A percentile compares a stretch with the other conserved stretches of the same genome.
These are phyloP conservation scores for Zelonia costaricensis DNA, from an alignment of 208 protist genomes.

Conservation along the genomic window DNA sequence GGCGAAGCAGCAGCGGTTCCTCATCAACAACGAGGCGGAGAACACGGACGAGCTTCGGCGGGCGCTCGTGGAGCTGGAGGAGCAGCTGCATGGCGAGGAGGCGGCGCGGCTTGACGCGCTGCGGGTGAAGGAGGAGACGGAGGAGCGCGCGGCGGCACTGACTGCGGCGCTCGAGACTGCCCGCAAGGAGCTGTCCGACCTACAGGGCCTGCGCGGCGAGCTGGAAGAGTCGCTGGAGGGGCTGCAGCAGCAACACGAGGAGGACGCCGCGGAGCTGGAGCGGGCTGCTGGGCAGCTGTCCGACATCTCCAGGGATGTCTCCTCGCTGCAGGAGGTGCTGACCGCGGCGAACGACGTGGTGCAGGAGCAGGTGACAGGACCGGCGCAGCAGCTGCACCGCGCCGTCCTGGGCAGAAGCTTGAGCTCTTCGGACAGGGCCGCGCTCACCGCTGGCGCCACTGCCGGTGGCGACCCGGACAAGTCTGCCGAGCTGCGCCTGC, in stretches of 20 bases:
- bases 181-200: background rate
- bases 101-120: conserved; percentile 7
- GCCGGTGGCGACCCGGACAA: too few species aligned
- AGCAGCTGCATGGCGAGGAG: conserved; percentile 13
- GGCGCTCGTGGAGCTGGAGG: conserved; percentile 21
- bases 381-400: conserved; percentile 3
- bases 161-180: conserved; percentile 3
- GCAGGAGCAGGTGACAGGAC: background rate
- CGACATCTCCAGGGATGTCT: background rate
- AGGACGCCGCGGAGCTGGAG: background rate
- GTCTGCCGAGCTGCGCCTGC: background rate
- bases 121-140: background rate
- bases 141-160: background rate
- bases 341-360: conserved; percentile 1
- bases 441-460: too few species aligned
- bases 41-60: conserved; percentile 31
- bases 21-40: conserved; percentile 29
- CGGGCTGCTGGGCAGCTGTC: background rate
- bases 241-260: conserved; percentile 9
- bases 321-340: conserved; percentile 2
- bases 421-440: background rate
- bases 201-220: conserved; percentile 7
- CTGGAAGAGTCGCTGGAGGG: conserved; percentile 4
- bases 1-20: conserved; percentile 34
- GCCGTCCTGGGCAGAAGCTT: conserved; percentile 3